phyloP scores from a whole-genome alignment of 257 asterid genomes.

The Asclepias syriaca region DNA sequence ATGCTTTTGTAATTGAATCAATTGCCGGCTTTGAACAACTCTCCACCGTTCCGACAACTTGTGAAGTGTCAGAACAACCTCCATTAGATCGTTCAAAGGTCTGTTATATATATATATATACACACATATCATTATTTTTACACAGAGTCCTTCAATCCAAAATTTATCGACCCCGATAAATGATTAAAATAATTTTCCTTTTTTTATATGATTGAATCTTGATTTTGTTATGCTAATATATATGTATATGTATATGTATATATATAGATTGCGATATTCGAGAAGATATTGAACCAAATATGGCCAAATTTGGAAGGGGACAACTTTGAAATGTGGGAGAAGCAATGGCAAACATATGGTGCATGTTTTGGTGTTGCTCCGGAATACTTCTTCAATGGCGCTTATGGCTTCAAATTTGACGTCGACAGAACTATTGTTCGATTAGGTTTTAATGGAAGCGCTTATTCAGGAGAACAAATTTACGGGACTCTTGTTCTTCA shows the following conservation, averaged over 20 bases:
- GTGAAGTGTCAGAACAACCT: background rate
- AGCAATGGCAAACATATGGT: background rate
- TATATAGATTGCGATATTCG: background rate
- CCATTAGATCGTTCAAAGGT: background rate
- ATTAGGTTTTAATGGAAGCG: background rate
- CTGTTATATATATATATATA: background rate
- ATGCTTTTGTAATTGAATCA: background rate
- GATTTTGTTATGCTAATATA: too few relatives aligned
- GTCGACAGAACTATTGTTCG: background rate
- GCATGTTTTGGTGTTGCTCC: background rate
- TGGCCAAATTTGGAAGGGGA: background rate
- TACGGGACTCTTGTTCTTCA: background rate
- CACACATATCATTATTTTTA: too few relatives aligned
- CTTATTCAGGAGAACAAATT: background rate
- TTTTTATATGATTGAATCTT: too few relatives aligned
- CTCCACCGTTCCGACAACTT: background rate
- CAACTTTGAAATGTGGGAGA: background rate
- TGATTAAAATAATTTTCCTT: too few relatives aligned
- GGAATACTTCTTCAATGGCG: background rate
- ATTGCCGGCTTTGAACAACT: background rate
- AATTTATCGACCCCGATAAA: too few relatives aligned
- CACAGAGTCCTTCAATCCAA: too few relatives aligned
- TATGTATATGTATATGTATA: too few relatives aligned
- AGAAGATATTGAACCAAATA: background rate
- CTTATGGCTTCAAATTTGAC: background rate